Evolutionary conservation across 495 filamentous ascomycete genomes (phyloP), one percentile per base, ranked within the genome.

Genomic region (Acidiella bohemica): DNA sequence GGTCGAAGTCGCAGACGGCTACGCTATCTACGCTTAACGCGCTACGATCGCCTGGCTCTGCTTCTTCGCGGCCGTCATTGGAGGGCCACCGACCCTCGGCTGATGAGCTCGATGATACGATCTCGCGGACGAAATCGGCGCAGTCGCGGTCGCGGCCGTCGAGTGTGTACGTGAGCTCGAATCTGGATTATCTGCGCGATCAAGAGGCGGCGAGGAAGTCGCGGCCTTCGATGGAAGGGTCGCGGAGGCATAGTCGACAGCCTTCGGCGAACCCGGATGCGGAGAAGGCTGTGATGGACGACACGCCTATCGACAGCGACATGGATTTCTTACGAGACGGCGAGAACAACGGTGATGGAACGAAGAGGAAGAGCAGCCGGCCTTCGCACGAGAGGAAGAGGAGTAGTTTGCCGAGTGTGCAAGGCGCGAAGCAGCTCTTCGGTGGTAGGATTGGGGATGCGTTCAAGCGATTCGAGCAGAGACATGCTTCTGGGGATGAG

Each of bases 371-470:
- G 35, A 19, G 21, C n/a, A 13, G 29, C 14, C 43, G 43, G 7
- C 40, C 33, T 9, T 21, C 29, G 24, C 32, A 34, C 22, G 71
- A 76, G 45, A 73, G 78, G 32, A 95, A 95, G 54, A 79, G 85
- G 24, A 67, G 80, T 16, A 93, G 84, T 56, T 66, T 97, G 39
- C 78, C 80, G 84, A 78, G 1, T 65, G 90, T 21, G 77, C 17
- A 81, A 3, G 64, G 80, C 11, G 71, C 75, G 1, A 80, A 81
- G 21, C 80, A 82, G n/a, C 71, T 93, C 27, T 68, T 97, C 18
- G 78, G 78, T 19, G 84, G 87, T 6, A 85, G 81, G 56, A 95
- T 97, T 59, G 86, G 92, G 1, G 92, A 95, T 38, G 88, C 92
- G 3, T 96, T 97, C 65, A 80, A 87, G 46, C 73, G 82, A 4